phyloP scores from a whole-genome alignment of 192 early-diverging fungal genomes.

The Anaeromyces robustus region DNA sequence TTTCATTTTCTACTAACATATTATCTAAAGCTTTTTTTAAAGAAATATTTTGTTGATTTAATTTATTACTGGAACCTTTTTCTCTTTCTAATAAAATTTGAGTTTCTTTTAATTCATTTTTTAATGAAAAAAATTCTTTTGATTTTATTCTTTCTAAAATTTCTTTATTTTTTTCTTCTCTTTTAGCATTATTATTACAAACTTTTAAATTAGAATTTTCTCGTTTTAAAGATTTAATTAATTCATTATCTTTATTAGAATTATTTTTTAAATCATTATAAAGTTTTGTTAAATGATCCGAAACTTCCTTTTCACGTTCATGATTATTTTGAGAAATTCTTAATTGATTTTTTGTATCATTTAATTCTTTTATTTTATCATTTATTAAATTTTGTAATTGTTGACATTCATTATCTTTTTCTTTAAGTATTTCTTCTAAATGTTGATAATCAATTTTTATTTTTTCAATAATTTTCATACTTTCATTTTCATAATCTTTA shows the following conservation, averaged over 20 bases:
- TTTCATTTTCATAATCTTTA: not conserved
- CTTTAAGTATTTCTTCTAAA: not conserved
- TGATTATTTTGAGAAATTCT: not conserved
- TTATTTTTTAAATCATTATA: not conserved
- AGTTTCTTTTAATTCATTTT: not conserved
- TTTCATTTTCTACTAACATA: not conserved
- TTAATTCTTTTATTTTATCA: not conserved
- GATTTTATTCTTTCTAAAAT: not conserved
- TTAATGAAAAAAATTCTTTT: not conserved
- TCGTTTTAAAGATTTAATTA: not conserved
- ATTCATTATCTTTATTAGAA: not conserved
- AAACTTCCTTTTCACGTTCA: not conserved
- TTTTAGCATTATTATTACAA: not conserved
- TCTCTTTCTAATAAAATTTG: not conserved
- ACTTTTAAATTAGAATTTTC: not conserved
- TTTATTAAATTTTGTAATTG: not conserved
- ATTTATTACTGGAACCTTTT: not conserved
- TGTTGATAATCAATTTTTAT: not conserved
- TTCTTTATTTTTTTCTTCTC: not conserved
- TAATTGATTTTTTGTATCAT: not conserved
- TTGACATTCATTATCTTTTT: not conserved
- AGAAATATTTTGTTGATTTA: not conserved
- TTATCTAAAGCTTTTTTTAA: not conserved
- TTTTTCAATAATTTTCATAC: not conserved
- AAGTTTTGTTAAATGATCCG: not conserved